phyloP scores from a whole-genome alignment of 2,329 filamentous ascomycete species.

The Rhexocercosporidium sp. region DNA sequence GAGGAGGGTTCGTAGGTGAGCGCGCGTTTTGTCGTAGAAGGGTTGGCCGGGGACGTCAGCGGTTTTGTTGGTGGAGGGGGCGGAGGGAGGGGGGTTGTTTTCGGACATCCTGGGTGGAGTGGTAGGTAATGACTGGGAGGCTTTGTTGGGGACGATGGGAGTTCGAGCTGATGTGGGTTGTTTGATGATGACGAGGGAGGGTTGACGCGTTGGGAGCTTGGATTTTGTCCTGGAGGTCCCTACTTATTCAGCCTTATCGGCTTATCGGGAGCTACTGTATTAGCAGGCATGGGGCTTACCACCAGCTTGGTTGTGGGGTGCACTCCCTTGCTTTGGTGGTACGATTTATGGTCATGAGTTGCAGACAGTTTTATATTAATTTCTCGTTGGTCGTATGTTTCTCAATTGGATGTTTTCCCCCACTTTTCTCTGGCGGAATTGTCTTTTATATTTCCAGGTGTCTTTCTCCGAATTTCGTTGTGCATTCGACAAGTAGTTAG shows the following conservation, averaged over 20 bases:
- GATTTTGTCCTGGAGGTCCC: no score
- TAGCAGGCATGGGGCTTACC: neutral
- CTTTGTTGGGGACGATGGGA: neutral
- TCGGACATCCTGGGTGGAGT: conserved; percentile 50
- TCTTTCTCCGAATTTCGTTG: no score
- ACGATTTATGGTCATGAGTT: conserved; percentile 7
- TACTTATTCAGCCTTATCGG: conserved; percentile 12
- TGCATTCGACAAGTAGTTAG: no score
- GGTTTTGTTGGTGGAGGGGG: conserved; percentile 37
- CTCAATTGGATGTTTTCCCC: neutral
- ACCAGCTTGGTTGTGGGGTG: neutral
- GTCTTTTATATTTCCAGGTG: no score
- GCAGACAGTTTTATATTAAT: neutral
- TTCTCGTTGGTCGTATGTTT: neutral
- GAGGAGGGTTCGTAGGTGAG: conserved; percentile 69
- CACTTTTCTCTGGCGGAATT: no score
- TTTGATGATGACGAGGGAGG: neutral
- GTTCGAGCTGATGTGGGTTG: neutral
- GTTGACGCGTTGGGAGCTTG: conserved; percentile 8
- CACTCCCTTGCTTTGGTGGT: neutral
- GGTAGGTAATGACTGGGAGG: neutral
- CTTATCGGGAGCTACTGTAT: conserved; percentile 4
- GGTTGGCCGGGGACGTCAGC: conserved; percentile 57
- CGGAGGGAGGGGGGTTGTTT: conserved; percentile 49
- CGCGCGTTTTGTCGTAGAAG: conserved; percentile 75